Conservation (phyloP, 225 moss, liverwort and hornwort species). For the Polytrichum formosum region DNA sequence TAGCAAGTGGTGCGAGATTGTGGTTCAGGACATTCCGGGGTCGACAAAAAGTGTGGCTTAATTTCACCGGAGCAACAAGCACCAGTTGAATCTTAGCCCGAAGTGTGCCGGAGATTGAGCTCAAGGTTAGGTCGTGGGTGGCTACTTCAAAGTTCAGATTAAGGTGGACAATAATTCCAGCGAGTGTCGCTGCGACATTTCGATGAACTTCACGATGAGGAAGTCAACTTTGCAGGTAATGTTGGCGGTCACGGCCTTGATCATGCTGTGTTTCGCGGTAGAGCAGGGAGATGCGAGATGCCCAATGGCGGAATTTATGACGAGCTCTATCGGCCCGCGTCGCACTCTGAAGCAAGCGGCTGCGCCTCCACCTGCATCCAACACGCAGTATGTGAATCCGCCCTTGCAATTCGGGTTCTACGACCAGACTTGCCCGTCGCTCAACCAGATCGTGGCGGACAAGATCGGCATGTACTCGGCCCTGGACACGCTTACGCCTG, state of each 20-base stretch:
- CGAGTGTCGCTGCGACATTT: background rate
- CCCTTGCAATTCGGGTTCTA: slow-evolving; percentile 41
- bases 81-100: too few relatives aligned
- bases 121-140: too few relatives aligned
- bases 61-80: too few relatives aligned
- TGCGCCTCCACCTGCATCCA: background rate
- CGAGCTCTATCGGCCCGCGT: slow-evolving; percentile 15
- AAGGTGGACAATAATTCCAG: background rate
- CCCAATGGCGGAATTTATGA: slow-evolving; percentile 15
- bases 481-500: slow-evolving; percentile 46
- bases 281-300: slow-evolving; percentile 19
- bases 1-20: too few relatives aligned
- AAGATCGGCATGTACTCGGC: slow-evolving; percentile 22
- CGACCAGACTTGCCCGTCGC: slow-evolving; percentile 36
- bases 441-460: slow-evolving; percentile 45
- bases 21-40: too few relatives aligned
- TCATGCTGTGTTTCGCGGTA: background rate
- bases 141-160: background rate
- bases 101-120: too few relatives aligned
- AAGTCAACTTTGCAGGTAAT: slow-evolving; percentile 1
- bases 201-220: background rate
- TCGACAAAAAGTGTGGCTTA: too few relatives aligned
- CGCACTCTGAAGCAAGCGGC: slow-evolving; percentile 27
- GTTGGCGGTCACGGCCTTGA: background rate
- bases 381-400: background rate